These are phyloP conservation scores for Glarea lozoyensis DNA, from an alignment of 495 filamentous ascomycete genomes.

Conservation along the genomic window DNA sequence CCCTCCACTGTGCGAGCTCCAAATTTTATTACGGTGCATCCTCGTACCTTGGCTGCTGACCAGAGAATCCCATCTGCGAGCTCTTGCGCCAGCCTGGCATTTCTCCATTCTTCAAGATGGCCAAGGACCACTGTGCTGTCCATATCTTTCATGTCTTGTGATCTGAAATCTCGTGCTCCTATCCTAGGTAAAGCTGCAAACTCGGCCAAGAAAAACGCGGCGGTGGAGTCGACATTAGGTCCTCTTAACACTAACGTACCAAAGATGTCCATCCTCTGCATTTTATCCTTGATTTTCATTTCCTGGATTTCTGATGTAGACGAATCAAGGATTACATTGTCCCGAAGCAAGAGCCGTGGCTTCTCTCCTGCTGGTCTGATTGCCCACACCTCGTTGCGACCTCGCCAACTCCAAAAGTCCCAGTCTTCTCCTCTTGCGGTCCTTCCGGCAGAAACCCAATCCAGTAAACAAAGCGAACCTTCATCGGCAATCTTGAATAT, in stretches of 20 bases:
- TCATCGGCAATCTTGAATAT: conserved; percentile 55
- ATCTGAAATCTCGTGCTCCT: conserved; percentile 71
- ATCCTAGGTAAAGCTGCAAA: conserved; percentile 72
- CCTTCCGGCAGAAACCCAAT: conserved; percentile 91
- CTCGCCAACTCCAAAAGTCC: conserved; percentile 67
- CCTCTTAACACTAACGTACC: conserved; percentile 82
- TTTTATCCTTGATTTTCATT: conserved; percentile 41
- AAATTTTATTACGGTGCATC: conserved; percentile 86
- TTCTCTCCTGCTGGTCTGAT: conserved; percentile 11
- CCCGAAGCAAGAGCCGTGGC: conserved; percentile 62
- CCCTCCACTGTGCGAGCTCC: conserved; percentile 42
- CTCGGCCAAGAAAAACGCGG: conserved; percentile 61
- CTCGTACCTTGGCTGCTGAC: conserved; percentile 76
- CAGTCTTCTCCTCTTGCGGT: conserved; percentile 83
- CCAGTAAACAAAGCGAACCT: conserved; percentile 66
- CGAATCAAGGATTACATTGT: conserved; percentile 68
- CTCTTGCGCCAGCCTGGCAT: conserved; percentile 39
- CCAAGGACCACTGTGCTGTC: conserved; percentile 28
- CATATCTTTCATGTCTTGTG: conserved; percentile 29
- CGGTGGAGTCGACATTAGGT: conserved; percentile 54
- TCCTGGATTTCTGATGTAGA: conserved; percentile 24
- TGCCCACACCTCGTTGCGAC: conserved; percentile 80
- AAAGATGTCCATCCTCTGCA: conserved; percentile 59
- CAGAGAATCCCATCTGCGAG: conserved; percentile 57
- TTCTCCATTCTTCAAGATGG: conserved; percentile 33